phyloP scores from a whole-genome alignment of 139 green algal species.

The Zygnema cylindricum region DNA sequence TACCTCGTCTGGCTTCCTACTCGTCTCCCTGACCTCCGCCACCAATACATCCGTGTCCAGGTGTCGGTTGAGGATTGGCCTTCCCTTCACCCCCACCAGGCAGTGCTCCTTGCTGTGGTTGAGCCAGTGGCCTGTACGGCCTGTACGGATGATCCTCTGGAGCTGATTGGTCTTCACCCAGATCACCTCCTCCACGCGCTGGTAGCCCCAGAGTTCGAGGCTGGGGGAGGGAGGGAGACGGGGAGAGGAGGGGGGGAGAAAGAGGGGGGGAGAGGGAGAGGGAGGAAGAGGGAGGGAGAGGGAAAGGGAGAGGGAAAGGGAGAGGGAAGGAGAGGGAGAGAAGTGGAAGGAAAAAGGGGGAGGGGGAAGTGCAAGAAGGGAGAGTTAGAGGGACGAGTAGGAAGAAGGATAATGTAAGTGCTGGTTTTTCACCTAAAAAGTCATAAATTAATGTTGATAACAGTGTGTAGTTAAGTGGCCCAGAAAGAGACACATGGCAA shows the following conservation, averaged over 20 bases:
- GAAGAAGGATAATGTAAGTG: no score
- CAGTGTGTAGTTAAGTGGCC: no score
- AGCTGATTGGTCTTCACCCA: slow-evolving; percentile 91
- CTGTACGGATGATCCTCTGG: slow-evolving; percentile 76
- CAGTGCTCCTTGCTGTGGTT: slow-evolving; percentile 92
- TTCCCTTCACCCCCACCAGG: slow-evolving; percentile 83
- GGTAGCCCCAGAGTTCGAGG: slow-evolving; percentile 83
- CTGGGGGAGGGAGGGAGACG: slow-evolving; percentile 16
- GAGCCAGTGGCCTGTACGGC: slow-evolving; percentile 81
- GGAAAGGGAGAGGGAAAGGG: neutral
- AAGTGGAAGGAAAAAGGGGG: neutral
- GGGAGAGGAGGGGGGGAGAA: neutral
- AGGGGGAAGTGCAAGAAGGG: neutral
- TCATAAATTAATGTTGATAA: no score
- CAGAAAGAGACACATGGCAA: no score
- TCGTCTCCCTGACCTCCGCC: slow-evolving; percentile 81
- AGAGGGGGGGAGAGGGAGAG: neutral
- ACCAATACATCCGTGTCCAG: slow-evolving; percentile 84
- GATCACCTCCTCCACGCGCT: slow-evolving; percentile 85
- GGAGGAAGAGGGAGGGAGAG: neutral
- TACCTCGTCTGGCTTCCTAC: slow-evolving; percentile 82
- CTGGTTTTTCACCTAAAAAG: no score
- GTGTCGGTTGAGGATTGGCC: slow-evolving; percentile 70
- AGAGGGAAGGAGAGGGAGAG: neutral
- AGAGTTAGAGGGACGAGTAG: neutral